phyloP scores from a whole-genome alignment of 2,329 filamentous ascomycete genomes.

The Huntiella savannae region DNA sequence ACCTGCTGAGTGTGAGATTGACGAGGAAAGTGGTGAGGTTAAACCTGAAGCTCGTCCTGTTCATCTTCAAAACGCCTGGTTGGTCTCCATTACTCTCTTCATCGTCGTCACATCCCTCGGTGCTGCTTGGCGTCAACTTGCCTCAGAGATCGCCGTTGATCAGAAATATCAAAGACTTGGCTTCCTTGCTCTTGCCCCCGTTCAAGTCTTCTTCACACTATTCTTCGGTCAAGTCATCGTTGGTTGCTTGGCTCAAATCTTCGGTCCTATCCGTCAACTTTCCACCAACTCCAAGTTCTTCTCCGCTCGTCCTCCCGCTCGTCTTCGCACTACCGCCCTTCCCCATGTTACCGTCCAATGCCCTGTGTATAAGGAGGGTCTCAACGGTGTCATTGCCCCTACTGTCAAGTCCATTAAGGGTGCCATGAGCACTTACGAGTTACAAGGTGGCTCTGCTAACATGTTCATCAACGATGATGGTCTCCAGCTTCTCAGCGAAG shows the following conservation, averaged over 20 bases:
- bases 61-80: conserved; percentile 49
- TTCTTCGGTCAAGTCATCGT: conserved; percentile 67
- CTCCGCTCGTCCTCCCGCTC: conserved; percentile 49
- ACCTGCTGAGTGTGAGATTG: conserved; percentile 34
- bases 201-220: conserved; percentile 65
- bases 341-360: conserved; percentile 70
- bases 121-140: conserved; percentile 49
- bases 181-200: conserved; percentile 44
- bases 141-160: conserved; percentile 49
- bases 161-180: conserved; percentile 41
- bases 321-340: conserved; percentile 36
- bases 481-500: conserved; percentile 45
- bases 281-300: conserved; percentile 64
- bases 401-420: conserved; percentile 63
- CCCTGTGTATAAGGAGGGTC: conserved; percentile 73
- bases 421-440: conserved; percentile 57
- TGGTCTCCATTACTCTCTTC: conserved; percentile 47
- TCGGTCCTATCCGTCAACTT: conserved; percentile 58
- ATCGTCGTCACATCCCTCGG: conserved; percentile 49
- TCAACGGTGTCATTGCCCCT: conserved; percentile 54
- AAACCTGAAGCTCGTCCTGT: conserved; percentile 46
- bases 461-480: conserved; percentile 63
- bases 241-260: conserved; percentile 54
- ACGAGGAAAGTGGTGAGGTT: conserved; percentile 51
- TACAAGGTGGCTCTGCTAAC: conserved; percentile 60